Base-by-base conservation (phyloP, 768 basidiomycete species). In the Podaxis sp. region DNA sequence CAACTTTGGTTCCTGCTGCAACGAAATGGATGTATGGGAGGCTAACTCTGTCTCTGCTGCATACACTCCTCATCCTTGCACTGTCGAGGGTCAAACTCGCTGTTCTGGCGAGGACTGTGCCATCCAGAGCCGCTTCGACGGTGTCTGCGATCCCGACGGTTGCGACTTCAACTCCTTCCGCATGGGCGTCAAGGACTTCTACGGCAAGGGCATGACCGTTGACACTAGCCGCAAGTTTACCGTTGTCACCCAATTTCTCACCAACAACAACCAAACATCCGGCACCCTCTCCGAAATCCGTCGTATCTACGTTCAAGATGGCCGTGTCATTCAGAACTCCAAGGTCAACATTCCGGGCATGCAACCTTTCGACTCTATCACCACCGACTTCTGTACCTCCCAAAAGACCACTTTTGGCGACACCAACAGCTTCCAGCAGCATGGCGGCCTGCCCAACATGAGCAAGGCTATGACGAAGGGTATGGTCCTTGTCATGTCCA, bases 121-220 rank as follows among this genome's bases (percentile, higher is more conserved):
- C 55, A 70, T 66, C 66, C 55, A 55, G 13, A 51, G 50, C 38
- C 64, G 64, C 40, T 65, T 57, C 50, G 60, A 49, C 41, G 73
- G 76, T 57, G 68, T 77, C 47, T 81, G 80, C 69, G 79, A 80
- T 70, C 69, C 71, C 60, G 77, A 76, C 66, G 80, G 80, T 52
- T 81, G 80, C 68, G 80, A 80, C 66, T 81, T 79, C 78, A 81
- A 80, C 76, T 76, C 80, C 24, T 81, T 68, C 73, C 78, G 79
- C 64, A 73, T 77, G 76, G 79, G 80, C 51, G 66, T 66, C 63
- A 55, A 66, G 63, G 62, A 67, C 57, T 81, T 79, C 74, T 74
- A 74, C 68, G 80, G 79, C 33, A 64, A 64, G 7, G 75, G 76
- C 55, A 63, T 66, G 65, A 78, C 74, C 59, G 72, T 80, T 41